Percentiles rank a stretch among this genome's conserved stretches.
phyloP scores from a whole-genome alignment of 306 rosid genomes.

The Malus fusca region DNA sequence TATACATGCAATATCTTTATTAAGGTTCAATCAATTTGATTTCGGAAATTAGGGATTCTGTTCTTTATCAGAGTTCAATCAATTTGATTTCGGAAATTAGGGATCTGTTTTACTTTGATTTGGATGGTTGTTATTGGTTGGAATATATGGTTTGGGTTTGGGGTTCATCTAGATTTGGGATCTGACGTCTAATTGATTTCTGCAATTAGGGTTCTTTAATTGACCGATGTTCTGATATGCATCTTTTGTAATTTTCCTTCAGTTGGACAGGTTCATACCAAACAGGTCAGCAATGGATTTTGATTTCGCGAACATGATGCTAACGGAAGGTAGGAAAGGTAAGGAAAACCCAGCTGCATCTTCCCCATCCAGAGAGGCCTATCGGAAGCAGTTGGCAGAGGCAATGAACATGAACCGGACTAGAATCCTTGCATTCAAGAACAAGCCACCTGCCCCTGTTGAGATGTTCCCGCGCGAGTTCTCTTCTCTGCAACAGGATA shows the following conservation, averaged over 20 bases:
- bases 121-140: background rate
- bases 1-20: background rate
- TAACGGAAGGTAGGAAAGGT: constrained; percentile 29
- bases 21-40: background rate
- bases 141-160: background rate
- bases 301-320: constrained; percentile 28
- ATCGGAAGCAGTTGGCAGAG: constrained; percentile 49
- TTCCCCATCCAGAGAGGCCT: constrained; percentile 52
- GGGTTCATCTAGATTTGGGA: no score
- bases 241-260: background rate
- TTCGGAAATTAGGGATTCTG: background rate
- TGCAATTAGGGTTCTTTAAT: background rate
- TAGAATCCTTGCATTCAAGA: constrained; percentile 77
- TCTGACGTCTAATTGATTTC: background rate
- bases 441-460: constrained; percentile 57
- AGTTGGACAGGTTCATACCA: constrained; percentile 33
- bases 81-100: background rate
- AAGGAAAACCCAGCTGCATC: constrained; percentile 50
- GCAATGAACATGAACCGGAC: constrained; percentile 61
- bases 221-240: background rate
- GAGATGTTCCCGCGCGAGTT: constrained; percentile 45
- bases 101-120: background rate
- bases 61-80: background rate
- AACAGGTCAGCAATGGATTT: constrained; percentile 36
- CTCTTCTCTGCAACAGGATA: constrained; percentile 27